Base-by-base conservation (phyloP, 192 early-diverging fungal species). In the Podila clonocystis region DNA sequence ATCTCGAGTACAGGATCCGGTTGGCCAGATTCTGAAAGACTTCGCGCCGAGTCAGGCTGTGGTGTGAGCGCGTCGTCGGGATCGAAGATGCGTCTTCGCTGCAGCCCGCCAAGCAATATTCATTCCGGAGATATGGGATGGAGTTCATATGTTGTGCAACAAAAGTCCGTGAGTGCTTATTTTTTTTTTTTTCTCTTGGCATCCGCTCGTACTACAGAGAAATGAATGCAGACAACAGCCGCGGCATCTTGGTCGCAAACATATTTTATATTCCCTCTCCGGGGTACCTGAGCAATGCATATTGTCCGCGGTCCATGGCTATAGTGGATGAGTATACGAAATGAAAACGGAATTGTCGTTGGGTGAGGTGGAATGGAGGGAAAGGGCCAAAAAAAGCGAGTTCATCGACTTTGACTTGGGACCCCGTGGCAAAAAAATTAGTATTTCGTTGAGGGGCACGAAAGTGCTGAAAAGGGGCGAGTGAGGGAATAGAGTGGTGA, bases 1-100 rank as follows among this genome's bases (percentile, higher is more conserved):
- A 88, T 22, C 71, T 84, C 22, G 89, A 90, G 55, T 90, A 90
- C 68, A 90, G 83, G 67, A 90, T 84, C 22, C 89, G 68, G 73
- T 88, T 90, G 38, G 89, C 89, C 58, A 90, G 75, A 30, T 87
- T 87, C 72, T 87, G 84, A 20, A 90, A 74, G 30, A 86, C 67
- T 59, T 90, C 89, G 13, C 78, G 64, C 28, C 82, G 73, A 7
- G 86, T 84, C 45, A 90, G 72, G 8, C 83, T 78, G 73, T 90
- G 84, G 30, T 88, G 89, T 3, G 85, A 88, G 73, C 82, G 61
- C 65, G 64, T 50, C 65, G 64, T 50, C 15, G 69, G 70, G 28
- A 58, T 49, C 2, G 69, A 33, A 0, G 20, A 26, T 58, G 57
- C 12, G 33, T 72, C 69, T 19, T 79, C 75, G 22, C 70, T 71